Base-by-base conservation (phyloP, 1,284 basidiomycete species). In the Filobasidium uniguttulatum region DNA sequence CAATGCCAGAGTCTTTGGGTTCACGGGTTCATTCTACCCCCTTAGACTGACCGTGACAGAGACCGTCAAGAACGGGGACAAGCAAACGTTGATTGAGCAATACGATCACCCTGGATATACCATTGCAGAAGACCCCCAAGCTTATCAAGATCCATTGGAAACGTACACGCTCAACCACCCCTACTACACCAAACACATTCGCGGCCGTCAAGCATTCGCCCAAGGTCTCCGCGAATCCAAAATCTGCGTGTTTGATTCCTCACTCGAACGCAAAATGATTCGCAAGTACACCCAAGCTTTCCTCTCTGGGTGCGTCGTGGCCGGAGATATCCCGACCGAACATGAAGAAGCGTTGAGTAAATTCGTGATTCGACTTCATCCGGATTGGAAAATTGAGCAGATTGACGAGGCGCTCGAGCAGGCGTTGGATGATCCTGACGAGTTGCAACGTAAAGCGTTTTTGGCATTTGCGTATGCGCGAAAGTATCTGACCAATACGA, bases 171-270 rank as follows among this genome's bases (percentile, higher is more conserved):
- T 55, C 8, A 55, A 55, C 2, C 63, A 68, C 46, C 48, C 59
- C 15, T 59, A 59, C 20, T 68, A 69, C 50, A 37, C 50, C 19
- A 57, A 56, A 5, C 67, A 70, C 49, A 49, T 60, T 17, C 48
- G 44, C 30, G 45, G 62, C 10, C 55, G 68, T 15, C 60, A 59
- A 28, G 62, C 64, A 38, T 69, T 70, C 53, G 67, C 67, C 0
- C 55, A 51, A 23, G 63, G 61, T 3, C 66, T 70, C 66, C 54
- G 68, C 9, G 56, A 61, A 28, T 54, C 62, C 29, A 61, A 60
- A 54, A 64, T 69, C 35, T 70, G 68, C 50, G 62, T 70, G n/a
- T 69, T 70, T 47, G 68, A 70, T 55, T 55, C 65, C 3, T 62
- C 60, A 49, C 54, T 68, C n/a, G 66, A 69, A 53, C 56, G 65